Evolutionary conservation across 371 early-diverging fungal genomes (phyloP), one percentile per base, ranked within the genome.

Genomic region (Gilbertella persicaria): DNA sequence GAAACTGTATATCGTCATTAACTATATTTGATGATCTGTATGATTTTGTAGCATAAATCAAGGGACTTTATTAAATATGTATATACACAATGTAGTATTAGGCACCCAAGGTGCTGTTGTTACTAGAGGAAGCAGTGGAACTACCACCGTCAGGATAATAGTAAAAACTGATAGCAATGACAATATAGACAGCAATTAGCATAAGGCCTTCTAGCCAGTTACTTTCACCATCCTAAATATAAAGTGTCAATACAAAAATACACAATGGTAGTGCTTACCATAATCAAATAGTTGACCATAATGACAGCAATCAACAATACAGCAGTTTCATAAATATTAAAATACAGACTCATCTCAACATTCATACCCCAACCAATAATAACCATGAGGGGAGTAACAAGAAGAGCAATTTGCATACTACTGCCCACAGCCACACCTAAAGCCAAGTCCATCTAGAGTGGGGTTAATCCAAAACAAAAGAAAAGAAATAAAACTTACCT

Each of bases 351-450:
- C 83, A 95, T 82, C 0, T 82, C 83, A 42, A 84, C 75, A 48
- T 73, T 58, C 53, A 94, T 86, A 46, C 86, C 81, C 96, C 97
- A 96, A 0, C 95, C 95, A 17, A 91, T 69, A 36, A 95, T 78
- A 42, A 94, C 94, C 63, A 91, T 75, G 29, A 95, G 57, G 4
- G 96, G 97, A 14, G 91, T 89, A 3, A 94, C 93, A 24, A 94
- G 75, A 16, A 96, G 76, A 1, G 94, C 90, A 48, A 96, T 93
- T 67, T 96, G 95, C 84, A 93, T 89, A 41, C 86, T 86, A n/a
- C 91, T 90, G 2, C 95, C 95, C 10, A 95, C 75, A 14, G 96
- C 93, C 17, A 95, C 87, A 30, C 88, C 85, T 28, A 96, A 75
- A 0, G 91, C 84, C 23, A 93, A 66, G 53, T 95, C 93, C 91